Evolutionary conservation across 805 yeast species (phyloP).

Genomic region (Hermanozyma aechmeae): DNA sequence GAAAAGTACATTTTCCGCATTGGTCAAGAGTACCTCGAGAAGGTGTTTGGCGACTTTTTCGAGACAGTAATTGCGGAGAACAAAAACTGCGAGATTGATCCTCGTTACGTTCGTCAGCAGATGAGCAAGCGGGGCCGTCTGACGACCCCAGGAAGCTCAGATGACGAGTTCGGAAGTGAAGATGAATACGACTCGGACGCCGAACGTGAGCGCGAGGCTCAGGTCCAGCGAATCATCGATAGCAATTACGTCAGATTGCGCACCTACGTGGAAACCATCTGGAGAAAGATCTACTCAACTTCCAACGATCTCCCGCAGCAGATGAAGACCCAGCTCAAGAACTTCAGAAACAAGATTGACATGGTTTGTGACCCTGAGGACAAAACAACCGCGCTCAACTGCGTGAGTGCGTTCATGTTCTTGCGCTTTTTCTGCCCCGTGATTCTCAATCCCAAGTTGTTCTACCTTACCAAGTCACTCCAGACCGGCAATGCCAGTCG

Average conservation of each 20-base stretch:
- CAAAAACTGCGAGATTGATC: slow-evolving; percentile 74
- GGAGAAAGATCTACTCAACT: slow-evolving; percentile 58
- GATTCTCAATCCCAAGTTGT: slow-evolving; percentile 78
- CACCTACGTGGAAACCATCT: slow-evolving; percentile 45
- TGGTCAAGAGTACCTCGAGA: slow-evolving; percentile 72
- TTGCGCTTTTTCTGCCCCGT: slow-evolving; percentile 77
- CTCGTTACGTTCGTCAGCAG: slow-evolving; percentile 41
- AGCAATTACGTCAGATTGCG: slow-evolving; percentile 42
- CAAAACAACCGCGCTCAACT: slow-evolving; percentile 48
- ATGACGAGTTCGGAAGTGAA: slow-evolving; percentile 16
- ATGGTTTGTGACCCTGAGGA: slow-evolving; percentile 49
- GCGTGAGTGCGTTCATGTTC: slow-evolving; percentile 77
- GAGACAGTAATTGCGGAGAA: slow-evolving; percentile 40
- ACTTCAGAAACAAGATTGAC: slow-evolving; percentile 57
- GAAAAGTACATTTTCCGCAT: slow-evolving; percentile 68
- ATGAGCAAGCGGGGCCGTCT: slow-evolving; percentile 10
- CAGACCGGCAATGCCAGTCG: slow-evolving; percentile 67
- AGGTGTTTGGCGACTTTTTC: slow-evolving; percentile 64
- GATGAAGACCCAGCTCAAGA: slow-evolving; percentile 54
- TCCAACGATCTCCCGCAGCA: slow-evolving; percentile 67
- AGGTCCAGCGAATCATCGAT: slow-evolving; percentile 26
- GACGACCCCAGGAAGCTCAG: background rate
- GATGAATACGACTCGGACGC: slow-evolving; percentile 18
- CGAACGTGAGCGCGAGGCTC: slow-evolving; percentile 23
- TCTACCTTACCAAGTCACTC: slow-evolving; percentile 60